Base-by-base conservation (phyloP, 495 filamentous ascomycete species). In the Terfezia claveryi region DNA sequence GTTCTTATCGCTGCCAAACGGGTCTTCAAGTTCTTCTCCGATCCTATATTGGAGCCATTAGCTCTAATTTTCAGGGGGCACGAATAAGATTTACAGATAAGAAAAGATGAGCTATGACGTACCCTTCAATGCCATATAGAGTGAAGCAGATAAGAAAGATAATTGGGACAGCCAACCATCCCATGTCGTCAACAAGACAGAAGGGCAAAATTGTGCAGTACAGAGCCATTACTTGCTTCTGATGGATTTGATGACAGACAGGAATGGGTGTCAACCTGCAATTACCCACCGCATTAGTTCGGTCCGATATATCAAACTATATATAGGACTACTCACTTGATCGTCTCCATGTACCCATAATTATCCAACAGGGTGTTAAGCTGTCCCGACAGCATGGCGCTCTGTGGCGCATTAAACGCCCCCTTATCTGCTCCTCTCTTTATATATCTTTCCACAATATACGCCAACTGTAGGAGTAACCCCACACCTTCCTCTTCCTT, bases 331-430 rank as follows among this genome's bases (percentile, higher is more conserved):
- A 50, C 60, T 55, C 49, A 62, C 63, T 66, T 66, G 44, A 86
- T 86, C 4, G 80, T 84, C 67, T 87, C 82, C 81, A 86, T 81
- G 51, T 69, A 70, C 20, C 80, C 80, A 67, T 80, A 84, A 1
- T 80, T 78, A 57, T 81, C 75, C 38, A 74, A 71, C 50, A 86
- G 62, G 4, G 66, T 64, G 61, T 80, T 78, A 54, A 87, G 61
- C 62, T 83, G 76, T 1, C 69, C 72, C 59, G 75, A 77, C 73
- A 86, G 52, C 63, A 65, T 66, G 12, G 63, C 50, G 20, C 56
- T 59, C 46, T 66, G 63, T 16, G 63, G 63, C 36, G 63, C 63
- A 53, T 66, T 65, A 32, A 66, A 66, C 16, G 63, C 60, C 0
- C 60, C 63, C 11, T 62, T 59, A 37, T 57, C 23, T 12, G 27